Evolutionary conservation across 768 basidiomycete genomes (phyloP), one percentile per base, ranked within the genome.

Genomic region (Lactifluus hygrophoroides): DNA sequence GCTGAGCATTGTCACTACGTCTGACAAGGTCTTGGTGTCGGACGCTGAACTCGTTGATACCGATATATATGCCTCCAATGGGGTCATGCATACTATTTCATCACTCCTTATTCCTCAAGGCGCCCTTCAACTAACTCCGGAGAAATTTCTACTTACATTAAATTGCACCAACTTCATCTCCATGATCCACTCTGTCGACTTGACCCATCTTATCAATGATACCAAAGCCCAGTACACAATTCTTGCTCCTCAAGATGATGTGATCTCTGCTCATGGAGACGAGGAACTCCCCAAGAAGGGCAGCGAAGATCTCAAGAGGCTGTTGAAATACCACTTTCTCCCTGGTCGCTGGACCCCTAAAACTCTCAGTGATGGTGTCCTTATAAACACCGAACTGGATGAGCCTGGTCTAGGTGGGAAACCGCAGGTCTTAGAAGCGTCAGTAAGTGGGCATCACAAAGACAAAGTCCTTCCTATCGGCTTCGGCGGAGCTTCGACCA

Each of bases 31-130:
- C 52, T 77, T 67, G 30, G 70, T 88, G 21, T 83, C 83, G 34
- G 73, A 73, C 46, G 82, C 87, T 7, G 74, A 76, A 23, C 77
- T 95, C 43, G 66, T 84, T 4, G 75, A 85, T n/a, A 81, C 83
- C 6, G 92, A 99, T 66, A 82, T 96, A 35, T 93, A 94, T 66
- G 94, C 90, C 5, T 86, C 89, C 30, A 99, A 99, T 66, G 96
- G 95, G 48, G 96, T 98, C 44, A 69, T 98, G 16, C 96, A 99
- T 70, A 81, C 92, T 43, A 80, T 98, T 25, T 88, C 88, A 14
- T 81, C 83, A 14, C 81, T 98, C 23, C 80, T 99, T 14, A 70
- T 94, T 11, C 89, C 92, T 7, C 77, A 80, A 3, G 84, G 82
- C 16, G 79, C 88, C 45, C 80, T 95, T 23, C 76, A 82, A 59